phyloP scores from a whole-genome alignment of 2,329 filamentous ascomycete species.

The Lithohypha guttulata region DNA sequence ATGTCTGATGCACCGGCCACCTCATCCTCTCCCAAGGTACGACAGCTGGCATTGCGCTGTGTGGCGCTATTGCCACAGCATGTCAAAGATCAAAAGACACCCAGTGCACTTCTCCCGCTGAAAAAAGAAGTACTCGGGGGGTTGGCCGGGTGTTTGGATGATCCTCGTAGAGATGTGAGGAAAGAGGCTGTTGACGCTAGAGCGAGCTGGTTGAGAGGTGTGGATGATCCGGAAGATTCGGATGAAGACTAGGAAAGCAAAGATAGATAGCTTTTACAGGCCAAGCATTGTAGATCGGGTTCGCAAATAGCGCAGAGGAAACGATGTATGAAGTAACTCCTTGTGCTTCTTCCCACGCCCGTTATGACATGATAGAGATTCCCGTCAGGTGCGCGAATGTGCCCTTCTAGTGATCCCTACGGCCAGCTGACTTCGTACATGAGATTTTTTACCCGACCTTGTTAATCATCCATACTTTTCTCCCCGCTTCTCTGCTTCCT shows the following conservation, averaged over 20 bases:
- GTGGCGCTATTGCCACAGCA: slow-evolving; percentile 19
- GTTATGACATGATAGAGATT: too few species aligned
- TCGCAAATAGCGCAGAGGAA: too few species aligned
- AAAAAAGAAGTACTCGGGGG: slow-evolving; percentile 47
- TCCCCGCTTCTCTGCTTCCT: too few species aligned
- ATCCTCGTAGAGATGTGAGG: slow-evolving; percentile 51
- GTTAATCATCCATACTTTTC: too few species aligned
- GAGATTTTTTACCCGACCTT: too few species aligned
- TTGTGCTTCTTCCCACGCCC: too few species aligned
- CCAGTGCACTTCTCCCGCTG: slow-evolving; percentile 42
- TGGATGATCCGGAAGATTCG: slow-evolving; percentile 48
- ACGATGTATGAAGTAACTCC: too few species aligned
- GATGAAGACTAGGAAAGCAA: slow-evolving; percentile 33
- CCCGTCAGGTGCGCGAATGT: too few species aligned
- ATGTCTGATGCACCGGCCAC: slow-evolving; percentile 17
- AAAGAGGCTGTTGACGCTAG: slow-evolving; percentile 52
- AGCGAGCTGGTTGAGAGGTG: slow-evolving; percentile 45
- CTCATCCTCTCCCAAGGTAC: slow-evolving; percentile 18
- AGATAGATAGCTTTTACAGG: too few species aligned
- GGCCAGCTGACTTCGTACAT: too few species aligned
- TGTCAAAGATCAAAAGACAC: slow-evolving; percentile 25
- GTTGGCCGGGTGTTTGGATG: slow-evolving; percentile 47
- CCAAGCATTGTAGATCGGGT: too few species aligned
- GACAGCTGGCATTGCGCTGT: slow-evolving; percentile 19
- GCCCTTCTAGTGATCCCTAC: too few species aligned